Base-by-base conservation (phyloP, 305 asterid species). In the Fraxinus floribunda region DNA sequence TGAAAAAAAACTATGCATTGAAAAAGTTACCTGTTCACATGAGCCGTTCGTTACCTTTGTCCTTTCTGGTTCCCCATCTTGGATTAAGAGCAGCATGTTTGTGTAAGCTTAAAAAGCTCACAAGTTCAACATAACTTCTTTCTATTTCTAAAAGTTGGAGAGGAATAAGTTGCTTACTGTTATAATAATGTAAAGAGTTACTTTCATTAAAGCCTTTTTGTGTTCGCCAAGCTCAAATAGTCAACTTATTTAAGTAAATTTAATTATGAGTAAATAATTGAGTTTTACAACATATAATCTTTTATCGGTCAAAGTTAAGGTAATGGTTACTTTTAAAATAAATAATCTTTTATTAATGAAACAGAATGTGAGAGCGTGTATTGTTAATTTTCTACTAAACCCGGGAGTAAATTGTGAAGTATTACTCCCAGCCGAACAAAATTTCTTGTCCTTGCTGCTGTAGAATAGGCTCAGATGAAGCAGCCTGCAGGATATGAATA, bases 31-130 rank as follows among this genome's bases (percentile, higher is more conserved):
- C 79, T 70, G 16, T 29, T 24, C 46, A 39, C 18, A 29, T 55
- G 85, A 77, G 46, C 34, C 36, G 11, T 73, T 34, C 34, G 34
- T 30, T 30, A 76, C 55, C 75, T 26, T 55, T 85, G 57, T 35
- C 15, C 60, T 77, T 78, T 36, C 49, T 80, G 22, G 79, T 76
- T 79, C 70, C 16, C 32, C 15, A 60, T 20, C 24, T 18, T 10
- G 70, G 29, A 20, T 60, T 52, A 15, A 5, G 29, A 60, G 30
- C 22, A 18, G 26, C 71, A 20, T 22, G 71, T 60, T 60, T 20
- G 70, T 24, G 5, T 62, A 20, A 62, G 71, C 71, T 62, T 55
- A 55, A n/a, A 52, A 55, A 22, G 32, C 32, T 62, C 8, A 22
- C 71, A 62, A 62, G 30, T 62, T 18, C 24, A 62, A 60, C 9